phyloP scores from a whole-genome alignment of 495 filamentous ascomycete species.

The Aspergillus incahuasiensis region DNA sequence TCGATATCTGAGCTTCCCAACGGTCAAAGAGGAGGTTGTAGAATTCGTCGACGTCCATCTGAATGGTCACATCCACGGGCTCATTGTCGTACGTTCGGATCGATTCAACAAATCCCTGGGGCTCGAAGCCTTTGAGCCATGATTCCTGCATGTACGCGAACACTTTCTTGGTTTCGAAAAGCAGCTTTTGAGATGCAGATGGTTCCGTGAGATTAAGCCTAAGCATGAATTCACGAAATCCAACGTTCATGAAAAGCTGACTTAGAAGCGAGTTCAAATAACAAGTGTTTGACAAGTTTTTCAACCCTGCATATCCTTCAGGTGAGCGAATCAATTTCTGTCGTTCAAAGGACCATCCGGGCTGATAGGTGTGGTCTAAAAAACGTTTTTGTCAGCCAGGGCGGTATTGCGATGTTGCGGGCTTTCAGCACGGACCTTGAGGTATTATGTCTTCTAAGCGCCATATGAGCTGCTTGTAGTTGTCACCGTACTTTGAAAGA shows the following conservation, averaged over 20 bases:
- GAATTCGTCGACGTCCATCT: constrained; percentile 99
- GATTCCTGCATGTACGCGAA: constrained; percentile 86
- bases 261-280: constrained; percentile 95
- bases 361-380: constrained; percentile 51
- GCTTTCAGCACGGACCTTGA: constrained; percentile 27
- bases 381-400: not conserved
- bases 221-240: constrained; percentile 83
- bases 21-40: constrained; percentile 90
- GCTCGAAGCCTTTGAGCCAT: constrained; percentile 65
- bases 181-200: constrained; percentile 57
- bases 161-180: constrained; percentile 71
- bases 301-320: constrained; percentile 76
- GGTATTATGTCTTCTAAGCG: constrained; percentile 51
- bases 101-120: constrained; percentile 63
- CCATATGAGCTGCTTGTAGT: constrained; percentile 48
- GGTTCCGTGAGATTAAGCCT: constrained; percentile 52
- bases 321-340: constrained; percentile 63
- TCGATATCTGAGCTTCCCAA: constrained; percentile 77
- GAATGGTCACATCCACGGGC: constrained; percentile 78
- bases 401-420: not conserved
- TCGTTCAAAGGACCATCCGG: constrained; percentile 58
- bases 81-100: constrained; percentile 81
- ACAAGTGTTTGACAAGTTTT: constrained; percentile 92
- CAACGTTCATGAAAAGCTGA: constrained; percentile 94
- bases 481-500: constrained; percentile 52